phyloP scores from a whole-genome alignment of 2,329 filamentous ascomycete species.

The Sporothrix humicola region DNA sequence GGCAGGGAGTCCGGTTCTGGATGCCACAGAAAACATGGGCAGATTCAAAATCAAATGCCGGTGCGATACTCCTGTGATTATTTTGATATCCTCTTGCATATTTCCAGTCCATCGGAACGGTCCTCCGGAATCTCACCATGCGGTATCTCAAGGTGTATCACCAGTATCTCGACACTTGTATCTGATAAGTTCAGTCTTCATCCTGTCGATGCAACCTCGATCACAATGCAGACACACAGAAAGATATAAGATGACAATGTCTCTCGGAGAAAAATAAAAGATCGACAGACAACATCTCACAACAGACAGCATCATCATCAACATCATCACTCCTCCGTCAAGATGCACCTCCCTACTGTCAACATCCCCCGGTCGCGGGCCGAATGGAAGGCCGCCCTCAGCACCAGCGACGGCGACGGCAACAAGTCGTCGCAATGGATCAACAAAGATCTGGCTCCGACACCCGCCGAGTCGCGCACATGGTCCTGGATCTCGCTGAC shows the following conservation, averaged over 20 bases:
- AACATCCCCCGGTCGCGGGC: slow-evolving; percentile 27
- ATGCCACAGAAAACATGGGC: neutral
- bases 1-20: neutral
- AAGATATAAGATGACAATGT: slow-evolving; percentile 4
- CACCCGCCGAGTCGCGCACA: slow-evolving; percentile 23
- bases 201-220: neutral
- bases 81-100: neutral
- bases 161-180: neutral
- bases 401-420: slow-evolving; percentile 23
- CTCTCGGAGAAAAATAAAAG: neutral
- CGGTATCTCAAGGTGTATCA: slow-evolving; percentile 2
- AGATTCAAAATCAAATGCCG: neutral
- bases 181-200: slow-evolving; percentile 15
- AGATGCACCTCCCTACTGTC: slow-evolving; percentile 22
- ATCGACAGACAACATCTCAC: neutral
- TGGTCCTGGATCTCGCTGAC: slow-evolving; percentile 36
- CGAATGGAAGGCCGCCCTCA: slow-evolving; percentile 32
- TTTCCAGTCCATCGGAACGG: neutral
- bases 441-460: slow-evolving; percentile 34
- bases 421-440: slow-evolving; percentile 34
- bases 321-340: neutral
- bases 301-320: neutral
- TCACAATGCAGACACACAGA: neutral
- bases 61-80: neutral
- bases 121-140: slow-evolving; percentile 10